Percentiles rank a stretch among this genome's conserved stretches.
Conservation (phyloP, 768 basidiomycete species). For the Thelephora aurantiotincta region DNA sequence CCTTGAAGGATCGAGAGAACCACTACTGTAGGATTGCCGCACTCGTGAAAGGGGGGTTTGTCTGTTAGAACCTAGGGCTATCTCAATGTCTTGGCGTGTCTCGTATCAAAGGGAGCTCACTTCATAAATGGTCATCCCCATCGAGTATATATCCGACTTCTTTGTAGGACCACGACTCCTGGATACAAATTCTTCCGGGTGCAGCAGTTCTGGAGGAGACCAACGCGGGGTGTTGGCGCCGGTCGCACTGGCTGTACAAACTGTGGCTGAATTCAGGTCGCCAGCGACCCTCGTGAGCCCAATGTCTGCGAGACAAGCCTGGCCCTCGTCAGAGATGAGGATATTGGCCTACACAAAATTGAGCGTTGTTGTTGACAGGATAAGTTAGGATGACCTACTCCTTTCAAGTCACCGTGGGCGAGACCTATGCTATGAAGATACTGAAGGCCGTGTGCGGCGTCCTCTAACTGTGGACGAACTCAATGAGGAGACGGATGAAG, state of each 20-base stretch:
- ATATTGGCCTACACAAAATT: background rate
- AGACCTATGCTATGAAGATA: background rate
- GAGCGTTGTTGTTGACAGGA: background rate
- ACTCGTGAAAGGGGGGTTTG: background rate
- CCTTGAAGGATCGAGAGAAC: background rate
- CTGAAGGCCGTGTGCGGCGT: background rate
- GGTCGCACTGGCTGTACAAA: background rate
- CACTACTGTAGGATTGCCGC: background rate
- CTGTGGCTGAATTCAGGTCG: background rate
- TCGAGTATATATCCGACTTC: background rate
- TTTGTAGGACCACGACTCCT: background rate
- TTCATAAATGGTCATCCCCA: background rate
- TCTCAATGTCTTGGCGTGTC: background rate
- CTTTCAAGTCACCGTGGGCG: background rate
- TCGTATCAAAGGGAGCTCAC: conserved; percentile 10
- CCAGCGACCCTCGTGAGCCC: background rate
- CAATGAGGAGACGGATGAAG: no score
- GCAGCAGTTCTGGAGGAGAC: background rate
- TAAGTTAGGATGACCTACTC: background rate
- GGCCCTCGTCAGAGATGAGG: background rate
- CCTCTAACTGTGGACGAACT: background rate
- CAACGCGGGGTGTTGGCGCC: background rate
- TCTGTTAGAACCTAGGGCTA: background rate
- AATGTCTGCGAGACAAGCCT: background rate
- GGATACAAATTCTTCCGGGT: background rate